Evolutionary conservation across 495 filamentous ascomycete species (phyloP).

Genomic region (Penicillium lividum): DNA sequence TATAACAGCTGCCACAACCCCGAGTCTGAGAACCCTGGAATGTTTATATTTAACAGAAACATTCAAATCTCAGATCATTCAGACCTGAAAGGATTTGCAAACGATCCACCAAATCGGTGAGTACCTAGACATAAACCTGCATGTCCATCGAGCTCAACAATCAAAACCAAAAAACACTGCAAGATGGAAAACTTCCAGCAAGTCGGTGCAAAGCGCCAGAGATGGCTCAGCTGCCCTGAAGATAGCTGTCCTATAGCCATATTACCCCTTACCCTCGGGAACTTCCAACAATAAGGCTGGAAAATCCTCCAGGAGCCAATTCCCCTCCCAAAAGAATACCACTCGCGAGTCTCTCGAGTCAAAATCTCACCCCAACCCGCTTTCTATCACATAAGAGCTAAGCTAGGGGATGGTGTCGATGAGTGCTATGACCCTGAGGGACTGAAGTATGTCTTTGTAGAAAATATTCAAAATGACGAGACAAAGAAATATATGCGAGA

Average conservation of each 20-base stretch:
- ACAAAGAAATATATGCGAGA: neutral
- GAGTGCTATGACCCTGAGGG: neutral
- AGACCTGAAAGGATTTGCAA: neutral
- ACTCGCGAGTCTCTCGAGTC: neutral
- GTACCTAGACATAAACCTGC: neutral
- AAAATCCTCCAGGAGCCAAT: neutral
- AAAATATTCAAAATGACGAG: neutral
- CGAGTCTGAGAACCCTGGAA: neutral
- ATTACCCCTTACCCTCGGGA: neutral
- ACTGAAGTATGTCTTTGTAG: neutral
- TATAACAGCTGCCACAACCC: neutral
- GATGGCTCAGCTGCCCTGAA: neutral
- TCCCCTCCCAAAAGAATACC: neutral
- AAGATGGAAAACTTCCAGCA: neutral
- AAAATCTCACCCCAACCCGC: neutral
- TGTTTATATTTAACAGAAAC: too few species aligned
- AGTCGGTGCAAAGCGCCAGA: neutral
- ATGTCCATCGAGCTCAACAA: too few species aligned
- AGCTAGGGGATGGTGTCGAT: neutral
- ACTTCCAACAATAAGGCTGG: neutral
- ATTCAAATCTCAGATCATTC: too few species aligned
- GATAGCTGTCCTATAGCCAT: neutral
- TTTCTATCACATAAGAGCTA: neutral
- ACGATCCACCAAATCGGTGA: neutral
- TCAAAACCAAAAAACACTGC: too few species aligned